Percentiles rank a stretch among this genome's conserved stretches.
Conservation (phyloP, 2,329 filamentous ascomycete species). For the Cytospora schulzeri region DNA sequence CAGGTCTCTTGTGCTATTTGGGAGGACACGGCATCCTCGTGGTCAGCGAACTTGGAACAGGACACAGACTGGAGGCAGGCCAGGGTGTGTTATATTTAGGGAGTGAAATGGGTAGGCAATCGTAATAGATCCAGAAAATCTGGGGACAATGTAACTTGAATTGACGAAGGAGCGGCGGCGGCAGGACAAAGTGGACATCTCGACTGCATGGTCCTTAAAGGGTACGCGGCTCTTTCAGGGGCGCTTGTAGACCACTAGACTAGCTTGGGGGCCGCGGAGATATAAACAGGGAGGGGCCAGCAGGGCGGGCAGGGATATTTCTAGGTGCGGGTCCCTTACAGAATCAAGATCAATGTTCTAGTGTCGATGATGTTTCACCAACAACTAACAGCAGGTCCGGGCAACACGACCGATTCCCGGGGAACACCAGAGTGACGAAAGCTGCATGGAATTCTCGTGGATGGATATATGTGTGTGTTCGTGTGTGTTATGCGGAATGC, state of each 20-base stretch:
- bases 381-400: background rate
- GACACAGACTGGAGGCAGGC: constrained; percentile 8
- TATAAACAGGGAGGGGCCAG: background rate
- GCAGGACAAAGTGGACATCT: constrained; percentile 7
- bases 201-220: background rate
- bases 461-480: too few species aligned
- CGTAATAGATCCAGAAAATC: constrained; percentile 2
- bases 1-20: constrained; percentile 4
- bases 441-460: background rate
- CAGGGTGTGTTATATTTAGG: constrained; percentile 15
- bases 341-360: background rate
- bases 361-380: background rate
- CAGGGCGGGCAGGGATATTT: background rate
- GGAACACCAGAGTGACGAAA: background rate
- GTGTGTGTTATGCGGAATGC: too few species aligned
- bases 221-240: background rate
- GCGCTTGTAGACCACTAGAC: background rate
- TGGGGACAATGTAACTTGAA: constrained; percentile 5
- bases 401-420: background rate
- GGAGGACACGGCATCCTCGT: constrained; percentile 14
- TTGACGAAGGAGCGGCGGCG: constrained; percentile 13
- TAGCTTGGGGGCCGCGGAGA: background rate
- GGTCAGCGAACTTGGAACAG: constrained; percentile 3
- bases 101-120: constrained; percentile 1
- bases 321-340: background rate